phyloP scores from a whole-genome alignment of 129 eudicot genomes.

The Ambrosia trifida region DNA sequence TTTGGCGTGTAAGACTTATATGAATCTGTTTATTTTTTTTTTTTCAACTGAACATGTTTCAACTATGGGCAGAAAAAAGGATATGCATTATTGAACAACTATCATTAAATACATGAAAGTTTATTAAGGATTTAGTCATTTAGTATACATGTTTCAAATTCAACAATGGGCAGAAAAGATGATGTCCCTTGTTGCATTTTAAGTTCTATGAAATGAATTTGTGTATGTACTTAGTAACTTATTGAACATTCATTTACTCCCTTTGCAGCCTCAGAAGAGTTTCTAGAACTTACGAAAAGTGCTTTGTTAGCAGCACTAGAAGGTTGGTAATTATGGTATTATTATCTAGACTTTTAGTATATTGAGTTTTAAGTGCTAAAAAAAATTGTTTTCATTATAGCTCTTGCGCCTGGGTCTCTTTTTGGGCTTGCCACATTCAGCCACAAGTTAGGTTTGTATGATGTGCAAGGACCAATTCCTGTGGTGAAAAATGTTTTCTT shows the following conservation, averaged over 20 bases:
- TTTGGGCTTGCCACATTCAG: constrained; percentile 97
- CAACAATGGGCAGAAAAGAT: neutral
- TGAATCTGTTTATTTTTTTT: neutral
- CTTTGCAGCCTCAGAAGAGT: constrained; percentile 89
- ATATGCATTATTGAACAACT: constrained; percentile 13
- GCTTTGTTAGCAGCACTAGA: constrained; percentile 96
- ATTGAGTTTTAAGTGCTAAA: constrained; percentile 4
- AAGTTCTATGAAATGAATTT: constrained; percentile 12
- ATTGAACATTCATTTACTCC: neutral
- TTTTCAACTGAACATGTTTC: neutral
- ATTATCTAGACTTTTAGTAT: constrained; percentile 11
- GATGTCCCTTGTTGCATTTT: constrained; percentile 1
- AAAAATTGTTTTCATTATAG: constrained; percentile 41
- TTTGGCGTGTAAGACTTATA: constrained; percentile 65
- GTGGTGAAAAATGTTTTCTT: constrained; percentile 91
- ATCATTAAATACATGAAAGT: constrained; percentile 4
- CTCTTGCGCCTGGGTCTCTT: constrained; percentile 94
- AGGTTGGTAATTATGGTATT: constrained; percentile 53
- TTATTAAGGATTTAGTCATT: neutral
- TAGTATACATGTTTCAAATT: neutral
- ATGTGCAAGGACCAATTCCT: constrained; percentile 97
- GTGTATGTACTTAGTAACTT: neutral
- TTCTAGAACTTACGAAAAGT: constrained; percentile 92
- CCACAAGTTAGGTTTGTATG: constrained; percentile 93
- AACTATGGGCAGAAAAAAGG: constrained; percentile 5